Evolutionary conservation across 139 green algal species (phyloP).

Genomic region (Chlorella ohadii): DNA sequence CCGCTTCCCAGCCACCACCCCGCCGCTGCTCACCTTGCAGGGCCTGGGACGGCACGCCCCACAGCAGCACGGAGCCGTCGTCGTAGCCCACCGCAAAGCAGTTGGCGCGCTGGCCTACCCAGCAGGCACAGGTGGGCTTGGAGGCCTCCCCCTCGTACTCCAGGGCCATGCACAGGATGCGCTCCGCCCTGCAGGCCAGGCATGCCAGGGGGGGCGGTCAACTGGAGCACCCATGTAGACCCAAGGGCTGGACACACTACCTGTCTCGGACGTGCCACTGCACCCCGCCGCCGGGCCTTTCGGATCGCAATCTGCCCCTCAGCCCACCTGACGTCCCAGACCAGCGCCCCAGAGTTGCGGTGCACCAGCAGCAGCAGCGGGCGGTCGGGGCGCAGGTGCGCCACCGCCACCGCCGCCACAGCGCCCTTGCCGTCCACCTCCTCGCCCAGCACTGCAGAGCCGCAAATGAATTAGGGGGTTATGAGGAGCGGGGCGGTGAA

Average conservation of each 20-base stretch:
- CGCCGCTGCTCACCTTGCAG: conserved; percentile 9
- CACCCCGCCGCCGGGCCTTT: too few relatives aligned
- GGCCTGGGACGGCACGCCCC: conserved; percentile 40
- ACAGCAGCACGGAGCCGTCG: conserved; percentile 67
- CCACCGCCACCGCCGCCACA: conserved; percentile 38
- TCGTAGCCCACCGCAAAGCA: conserved; percentile 75
- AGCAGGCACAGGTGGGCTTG: conserved; percentile 62
- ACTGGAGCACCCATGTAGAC: too few relatives aligned
- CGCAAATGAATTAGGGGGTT: background rate
- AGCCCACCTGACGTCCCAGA: conserved; percentile 61
- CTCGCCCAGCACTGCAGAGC: conserved; percentile 48
- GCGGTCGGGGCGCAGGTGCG: conserved; percentile 18
- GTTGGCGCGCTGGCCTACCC: conserved; percentile 59
- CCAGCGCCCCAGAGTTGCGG: conserved; percentile 34
- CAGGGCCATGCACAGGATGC: conserved; percentile 17
- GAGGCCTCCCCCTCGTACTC: conserved; percentile 25
- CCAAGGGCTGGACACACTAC: too few relatives aligned
- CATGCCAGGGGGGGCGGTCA: too few relatives aligned
- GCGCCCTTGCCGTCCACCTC: conserved; percentile 38
- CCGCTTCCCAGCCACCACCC: too few relatives aligned
- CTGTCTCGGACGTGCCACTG: too few relatives aligned
- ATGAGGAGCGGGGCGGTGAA: too few relatives aligned
- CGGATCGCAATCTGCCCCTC: too few relatives aligned
- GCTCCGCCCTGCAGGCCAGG: conserved; percentile 26
- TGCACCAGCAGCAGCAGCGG: conserved; percentile 56